Conservation (phyloP, 768 basidiomycete species). For the Agaricus sinodeliciosus region DNA sequence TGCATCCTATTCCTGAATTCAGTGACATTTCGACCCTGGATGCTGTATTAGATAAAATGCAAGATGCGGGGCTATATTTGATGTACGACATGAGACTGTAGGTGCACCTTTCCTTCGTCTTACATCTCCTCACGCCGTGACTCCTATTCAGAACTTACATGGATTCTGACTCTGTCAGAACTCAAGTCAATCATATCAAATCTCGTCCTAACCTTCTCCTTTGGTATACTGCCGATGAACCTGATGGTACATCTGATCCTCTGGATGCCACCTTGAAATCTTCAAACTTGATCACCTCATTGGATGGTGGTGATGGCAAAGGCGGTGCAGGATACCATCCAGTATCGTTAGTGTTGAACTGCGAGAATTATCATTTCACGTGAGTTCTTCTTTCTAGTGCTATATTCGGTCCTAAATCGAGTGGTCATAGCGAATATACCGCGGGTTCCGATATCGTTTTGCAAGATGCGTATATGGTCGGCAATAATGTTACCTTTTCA, state of each 20-base stretch:
- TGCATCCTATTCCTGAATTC: slow-evolving; percentile 69
- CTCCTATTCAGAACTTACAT: slow-evolving; percentile 45
- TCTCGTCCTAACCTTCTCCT: slow-evolving; percentile 60
- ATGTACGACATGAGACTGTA: slow-evolving; percentile 80
- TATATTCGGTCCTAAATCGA: not conserved
- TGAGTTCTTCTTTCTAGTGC: slow-evolving; percentile 11
- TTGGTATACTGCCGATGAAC: slow-evolving; percentile 74
- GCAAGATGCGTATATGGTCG: slow-evolving; percentile 58
- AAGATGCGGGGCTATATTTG: slow-evolving; percentile 60
- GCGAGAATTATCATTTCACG: slow-evolving; percentile 60
- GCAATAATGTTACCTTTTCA: slow-evolving; percentile 61
- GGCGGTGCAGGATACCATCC: slow-evolving; percentile 58
- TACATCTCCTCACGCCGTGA: not conserved
- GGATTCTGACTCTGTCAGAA: slow-evolving; percentile 53
- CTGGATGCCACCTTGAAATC: slow-evolving; percentile 49
- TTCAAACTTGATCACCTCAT: slow-evolving; percentile 48
- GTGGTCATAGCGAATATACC: slow-evolving; percentile 30
- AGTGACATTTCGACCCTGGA: slow-evolving; percentile 52
- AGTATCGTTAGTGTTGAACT: slow-evolving; percentile 58
- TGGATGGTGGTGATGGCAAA: slow-evolving; percentile 45
- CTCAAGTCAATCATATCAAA: slow-evolving; percentile 66
- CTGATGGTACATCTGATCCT: slow-evolving; percentile 65
- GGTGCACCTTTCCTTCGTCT: slow-evolving; percentile 10
- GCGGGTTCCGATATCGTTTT: slow-evolving; percentile 64
- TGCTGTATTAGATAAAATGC: slow-evolving; percentile 61